phyloP scores from a whole-genome alignment of 169 alveolate genomes.

The Plasmodium sp. region DNA sequence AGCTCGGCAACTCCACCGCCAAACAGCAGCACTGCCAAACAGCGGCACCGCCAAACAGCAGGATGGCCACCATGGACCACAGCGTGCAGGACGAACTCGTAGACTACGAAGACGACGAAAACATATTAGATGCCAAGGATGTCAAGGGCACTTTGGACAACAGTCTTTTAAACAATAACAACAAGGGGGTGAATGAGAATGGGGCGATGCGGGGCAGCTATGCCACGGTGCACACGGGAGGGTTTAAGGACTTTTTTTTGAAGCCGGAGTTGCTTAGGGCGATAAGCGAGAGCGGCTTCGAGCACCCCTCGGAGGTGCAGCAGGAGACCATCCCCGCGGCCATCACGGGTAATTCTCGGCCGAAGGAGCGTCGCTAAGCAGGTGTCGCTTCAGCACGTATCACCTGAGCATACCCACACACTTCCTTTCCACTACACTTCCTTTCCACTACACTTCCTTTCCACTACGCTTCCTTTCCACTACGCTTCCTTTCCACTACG shows the following conservation, averaged over 20 bases:
- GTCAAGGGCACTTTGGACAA: slow-evolving; percentile 41
- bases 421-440: neutral
- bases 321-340: slow-evolving; percentile 99
- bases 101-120: slow-evolving; percentile 87
- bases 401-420: neutral
- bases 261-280: slow-evolving; percentile 97
- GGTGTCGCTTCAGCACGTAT: neutral
- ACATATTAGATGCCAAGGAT: slow-evolving; percentile 75
- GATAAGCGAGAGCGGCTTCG: slow-evolving; percentile 98
- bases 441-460: neutral
- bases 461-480: neutral
- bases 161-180: slow-evolving; percentile 77
- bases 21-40: no score
- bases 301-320: slow-evolving; percentile 99
- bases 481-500: neutral
- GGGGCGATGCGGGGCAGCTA: slow-evolving; percentile 91
- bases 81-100: slow-evolving; percentile 85
- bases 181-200: slow-evolving; percentile 75
- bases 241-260: slow-evolving; percentile 97
- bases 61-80: slow-evolving; percentile 76
- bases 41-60: neutral
- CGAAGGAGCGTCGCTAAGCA: neutral
- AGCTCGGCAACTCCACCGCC: neutral
- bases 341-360: slow-evolving; percentile 90
- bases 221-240: slow-evolving; percentile 93